A percentile compares a stretch with the other conserved stretches of the same genome.
Evolutionary conservation across 169 alveolate species (phyloP).

Genomic region (Theileria parva): DNA sequence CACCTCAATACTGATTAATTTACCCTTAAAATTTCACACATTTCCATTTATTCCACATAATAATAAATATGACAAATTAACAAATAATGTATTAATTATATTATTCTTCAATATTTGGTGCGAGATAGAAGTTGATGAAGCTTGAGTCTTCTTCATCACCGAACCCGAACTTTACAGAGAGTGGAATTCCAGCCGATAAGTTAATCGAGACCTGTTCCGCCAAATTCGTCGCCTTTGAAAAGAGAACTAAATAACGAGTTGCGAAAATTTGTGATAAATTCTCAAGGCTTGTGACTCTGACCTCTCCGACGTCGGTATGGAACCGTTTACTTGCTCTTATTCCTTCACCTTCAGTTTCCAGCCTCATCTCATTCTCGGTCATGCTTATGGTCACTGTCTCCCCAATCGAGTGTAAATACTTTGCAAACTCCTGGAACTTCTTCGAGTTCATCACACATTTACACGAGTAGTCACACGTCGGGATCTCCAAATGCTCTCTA

Average conservation of each 20-base stretch:
- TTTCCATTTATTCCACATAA: neutral
- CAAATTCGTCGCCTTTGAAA: conserved; percentile 80
- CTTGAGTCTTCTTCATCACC: conserved; percentile 43
- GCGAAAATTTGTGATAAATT: conserved; percentile 83
- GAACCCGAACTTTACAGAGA: conserved; percentile 73
- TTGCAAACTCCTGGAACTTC: conserved; percentile 81
- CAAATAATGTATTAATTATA: neutral
- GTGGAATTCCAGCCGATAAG: conserved; percentile 82
- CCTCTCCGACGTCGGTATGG: conserved; percentile 80
- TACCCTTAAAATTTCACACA: neutral
- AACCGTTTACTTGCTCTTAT: conserved; percentile 77
- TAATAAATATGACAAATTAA: neutral
- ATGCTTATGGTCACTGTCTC: conserved; percentile 82
- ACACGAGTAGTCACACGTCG: conserved; percentile 81
- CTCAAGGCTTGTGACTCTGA: conserved; percentile 74
- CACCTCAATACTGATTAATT: neutral
- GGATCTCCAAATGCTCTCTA: conserved; percentile 81
- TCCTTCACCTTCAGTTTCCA: conserved; percentile 83
- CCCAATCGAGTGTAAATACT: conserved; percentile 80
- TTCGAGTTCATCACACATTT: conserved; percentile 80
- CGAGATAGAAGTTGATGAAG: conserved; percentile 73
- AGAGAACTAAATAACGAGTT: conserved; percentile 78
- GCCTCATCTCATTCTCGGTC: conserved; percentile 77
- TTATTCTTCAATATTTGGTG: conserved; percentile 77
- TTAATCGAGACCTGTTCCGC: conserved; percentile 83